Percentiles rank a stretch among this genome's conserved stretches.
Evolutionary conservation across 2,329 filamentous ascomycete species (phyloP).

Genomic region (Penicillium rolfsii): DNA sequence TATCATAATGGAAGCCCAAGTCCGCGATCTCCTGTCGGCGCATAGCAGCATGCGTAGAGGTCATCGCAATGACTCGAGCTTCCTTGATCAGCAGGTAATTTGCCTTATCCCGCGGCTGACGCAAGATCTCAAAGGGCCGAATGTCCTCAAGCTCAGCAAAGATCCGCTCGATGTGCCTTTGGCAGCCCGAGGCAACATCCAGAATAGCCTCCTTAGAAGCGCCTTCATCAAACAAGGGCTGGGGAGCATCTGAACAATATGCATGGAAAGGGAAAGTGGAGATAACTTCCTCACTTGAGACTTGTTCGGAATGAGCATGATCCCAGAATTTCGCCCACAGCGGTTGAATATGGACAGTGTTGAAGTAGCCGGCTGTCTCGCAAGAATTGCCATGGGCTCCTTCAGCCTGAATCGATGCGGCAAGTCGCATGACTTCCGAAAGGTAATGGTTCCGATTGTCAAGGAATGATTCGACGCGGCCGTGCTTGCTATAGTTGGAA

Average conservation of each 20-base stretch:
- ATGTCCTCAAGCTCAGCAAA: slow-evolving; percentile 93
- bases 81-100: slow-evolving; percentile 96
- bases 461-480: slow-evolving; percentile 91
- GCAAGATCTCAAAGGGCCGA: slow-evolving; percentile 90
- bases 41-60: slow-evolving; percentile 96
- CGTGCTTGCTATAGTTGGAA: slow-evolving; percentile 88
- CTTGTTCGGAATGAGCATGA: slow-evolving; percentile 59
- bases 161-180: slow-evolving; percentile 84
- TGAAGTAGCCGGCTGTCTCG: slow-evolving; percentile 96
- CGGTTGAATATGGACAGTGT: slow-evolving; percentile 85
- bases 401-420: slow-evolving; percentile 79
- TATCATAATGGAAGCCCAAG: slow-evolving; percentile 96
- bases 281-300: slow-evolving; percentile 65
- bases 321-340: slow-evolving; percentile 86
- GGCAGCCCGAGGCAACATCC: slow-evolving; percentile 81
- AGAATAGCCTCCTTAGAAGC: slow-evolving; percentile 68
- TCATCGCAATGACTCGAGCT: slow-evolving; percentile 98
- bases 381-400: slow-evolving; percentile 96
- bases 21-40: slow-evolving; percentile 84
- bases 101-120: slow-evolving; percentile 85
- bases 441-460: slow-evolving; percentile 81
- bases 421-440: slow-evolving; percentile 81
- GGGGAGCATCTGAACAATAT: slow-evolving; percentile 86
- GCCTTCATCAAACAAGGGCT: slow-evolving; percentile 75
- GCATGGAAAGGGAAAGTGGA: slow-evolving; percentile 81